Conservation (phyloP, 2,329 filamentous ascomycete species). For the Alternaria gansuensis region DNA sequence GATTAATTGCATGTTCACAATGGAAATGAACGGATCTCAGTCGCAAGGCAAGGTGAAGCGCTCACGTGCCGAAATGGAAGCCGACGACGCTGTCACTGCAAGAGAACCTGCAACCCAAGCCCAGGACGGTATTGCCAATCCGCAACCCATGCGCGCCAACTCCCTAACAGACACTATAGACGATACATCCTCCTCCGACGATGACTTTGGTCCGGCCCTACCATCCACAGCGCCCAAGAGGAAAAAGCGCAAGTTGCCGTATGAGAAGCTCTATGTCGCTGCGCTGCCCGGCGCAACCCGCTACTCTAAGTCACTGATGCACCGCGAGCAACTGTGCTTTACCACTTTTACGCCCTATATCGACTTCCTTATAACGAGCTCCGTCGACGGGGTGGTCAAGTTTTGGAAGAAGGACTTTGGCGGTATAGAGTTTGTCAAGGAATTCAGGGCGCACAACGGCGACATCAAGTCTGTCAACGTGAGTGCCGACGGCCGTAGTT, state of each 20-base stretch:
- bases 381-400: conserved; percentile 94
- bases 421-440: conserved; percentile 96
- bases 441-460: conserved; percentile 89
- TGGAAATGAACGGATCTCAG: conserved; percentile 27
- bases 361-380: conserved; percentile 95
- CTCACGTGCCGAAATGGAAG: conserved; percentile 40
- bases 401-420: conserved; percentile 97
- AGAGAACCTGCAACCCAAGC: conserved; percentile 22
- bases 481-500: conserved; percentile 90
- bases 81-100: conserved; percentile 22
- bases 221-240: conserved; percentile 83
- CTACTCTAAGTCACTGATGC: conserved; percentile 97
- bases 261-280: conserved; percentile 94
- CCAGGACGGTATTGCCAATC: conserved; percentile 22
- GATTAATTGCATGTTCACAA: conserved; percentile 1
- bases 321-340: conserved; percentile 92
- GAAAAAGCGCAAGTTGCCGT: conserved; percentile 87
- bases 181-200: conserved; percentile 69
- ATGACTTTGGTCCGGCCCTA: conserved; percentile 92
- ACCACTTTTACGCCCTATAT: conserved; percentile 88
- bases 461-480: conserved; percentile 85
- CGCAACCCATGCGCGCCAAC: conserved; percentile 17
- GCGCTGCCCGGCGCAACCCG: conserved; percentile 80
- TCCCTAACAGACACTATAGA: conserved; percentile 14
- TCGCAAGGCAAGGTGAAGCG: conserved; percentile 39